A percentile compares a stretch with the other conserved stretches of the same genome.
Evolutionary conservation across 1,139 yeast genomes (phyloP).

Genomic region (Saccharomyces uvarum): DNA sequence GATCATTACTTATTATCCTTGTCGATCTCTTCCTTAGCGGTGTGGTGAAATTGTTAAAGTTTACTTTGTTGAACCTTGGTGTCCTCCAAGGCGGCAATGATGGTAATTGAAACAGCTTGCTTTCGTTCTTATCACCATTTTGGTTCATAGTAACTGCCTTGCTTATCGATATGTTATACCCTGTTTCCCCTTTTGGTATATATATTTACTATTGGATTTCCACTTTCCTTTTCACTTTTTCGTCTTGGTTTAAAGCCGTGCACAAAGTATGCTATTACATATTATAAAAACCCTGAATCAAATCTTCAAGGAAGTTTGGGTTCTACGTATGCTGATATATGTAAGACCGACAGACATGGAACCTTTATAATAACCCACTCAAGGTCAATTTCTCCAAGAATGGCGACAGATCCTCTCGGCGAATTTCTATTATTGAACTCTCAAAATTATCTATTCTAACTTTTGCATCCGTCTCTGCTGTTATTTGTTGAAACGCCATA

Average conservation of each 20-base stretch:
- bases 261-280: neutral
- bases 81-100: slow-evolving; percentile 28
- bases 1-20: slow-evolving; percentile 5
- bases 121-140: slow-evolving; percentile 4
- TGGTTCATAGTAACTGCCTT: neutral
- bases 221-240: neutral
- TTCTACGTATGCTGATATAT: neutral
- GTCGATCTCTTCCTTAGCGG: slow-evolving; percentile 17
- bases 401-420: slow-evolving; percentile 80
- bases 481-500: slow-evolving; percentile 81
- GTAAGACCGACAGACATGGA: neutral
- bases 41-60: slow-evolving; percentile 13
- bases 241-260: neutral
- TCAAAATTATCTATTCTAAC: slow-evolving; percentile 91
- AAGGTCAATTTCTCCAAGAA: slow-evolving; percentile 71
- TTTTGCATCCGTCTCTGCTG: slow-evolving; percentile 75
- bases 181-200: neutral
- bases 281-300: neutral
- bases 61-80: slow-evolving; percentile 12
- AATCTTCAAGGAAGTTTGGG: neutral
- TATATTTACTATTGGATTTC: neutral
- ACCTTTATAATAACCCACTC: slow-evolving; percentile 37
- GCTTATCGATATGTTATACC: neutral
- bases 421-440: slow-evolving; percentile 82
- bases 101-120: slow-evolving; percentile 21